A percentile compares a stretch with the other conserved stretches of the same genome.
Evolutionary conservation across 139 green algal genomes (phyloP).

Genomic region (Marvania coccoides): DNA sequence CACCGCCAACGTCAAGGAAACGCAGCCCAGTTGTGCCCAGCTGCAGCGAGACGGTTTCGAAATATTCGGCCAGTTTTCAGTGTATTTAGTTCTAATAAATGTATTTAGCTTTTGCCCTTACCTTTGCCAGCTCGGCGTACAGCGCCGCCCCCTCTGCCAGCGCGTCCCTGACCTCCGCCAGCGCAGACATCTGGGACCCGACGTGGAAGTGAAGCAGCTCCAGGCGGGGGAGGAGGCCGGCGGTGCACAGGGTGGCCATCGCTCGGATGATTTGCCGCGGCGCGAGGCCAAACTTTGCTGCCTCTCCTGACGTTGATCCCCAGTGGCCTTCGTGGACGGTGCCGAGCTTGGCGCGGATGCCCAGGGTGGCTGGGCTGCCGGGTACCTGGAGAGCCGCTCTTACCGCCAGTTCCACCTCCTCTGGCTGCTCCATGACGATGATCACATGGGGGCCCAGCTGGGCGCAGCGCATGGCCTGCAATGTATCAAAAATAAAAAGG

Average conservation of each 20-base stretch:
- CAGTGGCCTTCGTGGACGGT: constrained; percentile 58
- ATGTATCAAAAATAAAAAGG: too few species aligned
- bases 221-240: constrained; percentile 9
- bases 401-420: constrained; percentile 32
- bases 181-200: constrained; percentile 43
- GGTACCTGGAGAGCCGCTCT: background rate
- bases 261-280: background rate
- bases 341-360: constrained; percentile 50
- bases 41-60: too few species aligned
- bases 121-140: constrained; percentile 48
- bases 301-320: constrained; percentile 52
- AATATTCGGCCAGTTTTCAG: too few species aligned
- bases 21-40: constrained; percentile 39
- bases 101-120: too few species aligned
- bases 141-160: constrained; percentile 50
- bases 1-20: constrained; percentile 51
- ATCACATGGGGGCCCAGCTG: constrained; percentile 51
- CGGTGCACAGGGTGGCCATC: background rate
- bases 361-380: constrained; percentile 32
- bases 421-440: constrained; percentile 57
- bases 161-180: constrained; percentile 42
- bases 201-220: constrained; percentile 62
- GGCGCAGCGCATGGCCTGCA: constrained; percentile 30
- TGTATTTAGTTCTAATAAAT: too few species aligned
- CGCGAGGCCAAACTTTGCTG: constrained; percentile 12